Conservation (phyloP, 2,329 filamentous ascomycete species). For the Byssothecium circinans region DNA sequence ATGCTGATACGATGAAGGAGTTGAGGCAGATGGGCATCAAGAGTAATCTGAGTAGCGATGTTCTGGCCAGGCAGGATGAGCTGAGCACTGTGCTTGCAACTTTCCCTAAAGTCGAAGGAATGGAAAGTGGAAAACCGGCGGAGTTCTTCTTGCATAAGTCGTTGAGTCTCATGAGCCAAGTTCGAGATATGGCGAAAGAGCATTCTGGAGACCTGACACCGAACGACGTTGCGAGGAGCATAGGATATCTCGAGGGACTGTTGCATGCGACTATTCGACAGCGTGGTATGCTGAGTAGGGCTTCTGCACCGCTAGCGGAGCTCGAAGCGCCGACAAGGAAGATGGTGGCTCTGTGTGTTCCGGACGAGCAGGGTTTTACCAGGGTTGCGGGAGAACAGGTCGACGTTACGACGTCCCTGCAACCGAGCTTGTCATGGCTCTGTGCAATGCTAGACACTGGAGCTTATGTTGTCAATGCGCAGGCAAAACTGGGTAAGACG, state of each 20-base stretch:
- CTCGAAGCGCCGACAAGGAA: conserved; percentile 44
- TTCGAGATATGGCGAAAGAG: conserved; percentile 67
- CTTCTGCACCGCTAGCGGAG: conserved; percentile 36
- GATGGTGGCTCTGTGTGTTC: conserved; percentile 31
- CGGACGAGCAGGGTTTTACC: conserved; percentile 9
- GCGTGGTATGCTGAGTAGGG: conserved; percentile 48
- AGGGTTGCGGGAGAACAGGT: conserved; percentile 22
- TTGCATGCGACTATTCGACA: conserved; percentile 67
- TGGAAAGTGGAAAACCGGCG: conserved; percentile 41
- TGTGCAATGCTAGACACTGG: conserved; percentile 67
- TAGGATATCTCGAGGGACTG: conserved; percentile 85
- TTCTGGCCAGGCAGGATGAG: conserved; percentile 72
- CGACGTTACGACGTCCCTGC: conserved; percentile 14
- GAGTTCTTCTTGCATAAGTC: conserved; percentile 80
- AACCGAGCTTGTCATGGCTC: conserved; percentile 59
- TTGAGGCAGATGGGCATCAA: conserved; percentile 88
- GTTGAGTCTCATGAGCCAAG: conserved; percentile 70
- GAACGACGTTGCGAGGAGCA: conserved; percentile 75
- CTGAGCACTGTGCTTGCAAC: conserved; percentile 69
- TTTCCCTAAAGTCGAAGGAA: conserved; percentile 23
- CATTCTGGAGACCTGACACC: conserved; percentile 84
- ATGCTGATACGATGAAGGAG: conserved; percentile 82
- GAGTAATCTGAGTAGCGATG: conserved; percentile 74
- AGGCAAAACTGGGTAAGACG: conserved; percentile 63
- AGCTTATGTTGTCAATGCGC: conserved; percentile 63